A percentile compares a stretch with the other conserved stretches of the same genome.
These are phyloP conservation scores for Candida sphagnicola DNA, from an alignment of 805 yeast species.

Conservation along the genomic window DNA sequence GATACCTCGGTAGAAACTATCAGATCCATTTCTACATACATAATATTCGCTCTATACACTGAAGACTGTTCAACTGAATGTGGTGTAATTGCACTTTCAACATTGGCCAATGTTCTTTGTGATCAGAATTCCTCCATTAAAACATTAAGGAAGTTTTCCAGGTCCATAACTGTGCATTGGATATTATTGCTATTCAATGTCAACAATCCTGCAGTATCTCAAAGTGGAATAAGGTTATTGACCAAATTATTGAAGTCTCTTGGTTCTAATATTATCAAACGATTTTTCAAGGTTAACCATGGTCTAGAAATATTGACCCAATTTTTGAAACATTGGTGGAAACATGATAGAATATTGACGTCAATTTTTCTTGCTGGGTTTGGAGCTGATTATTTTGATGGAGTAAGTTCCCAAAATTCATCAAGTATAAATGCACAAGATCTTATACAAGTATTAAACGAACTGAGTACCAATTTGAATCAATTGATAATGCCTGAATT, in stretches of 20 bases:
- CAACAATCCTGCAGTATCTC: conserved; percentile 31
- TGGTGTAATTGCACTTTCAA: conserved; percentile 24
- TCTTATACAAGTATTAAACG: conserved; percentile 4
- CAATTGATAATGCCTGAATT: conserved; percentile 45
- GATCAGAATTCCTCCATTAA: conserved; percentile 37
- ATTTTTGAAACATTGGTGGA: conserved; percentile 46
- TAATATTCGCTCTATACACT: conserved; percentile 49
- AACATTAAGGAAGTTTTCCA: conserved; percentile 40
- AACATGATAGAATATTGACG: conserved; percentile 40
- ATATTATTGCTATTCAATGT: conserved; percentile 47
- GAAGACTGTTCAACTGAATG: conserved; percentile 32
- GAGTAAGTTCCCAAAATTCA: conserved; percentile 1
- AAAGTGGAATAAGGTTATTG: conserved; percentile 43
- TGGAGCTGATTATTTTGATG: conserved; percentile 28
- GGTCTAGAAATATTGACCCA: conserved; percentile 50
- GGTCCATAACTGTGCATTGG: conserved; percentile 65
- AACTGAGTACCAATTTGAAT: conserved; percentile 6
- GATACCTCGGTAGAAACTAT: conserved; percentile 55
- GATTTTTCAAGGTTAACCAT: conserved; percentile 45
- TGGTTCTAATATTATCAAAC: conserved; percentile 43
- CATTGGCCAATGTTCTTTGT: conserved; percentile 36
- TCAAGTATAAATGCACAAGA: conserved; percentile 6
- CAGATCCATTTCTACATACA: conserved; percentile 43
- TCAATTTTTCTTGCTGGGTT: conserved; percentile 43
- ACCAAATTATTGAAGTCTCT: conserved; percentile 44